Conservation (phyloP, 805 yeast genomes). For the Candida khao-thaluensis region DNA sequence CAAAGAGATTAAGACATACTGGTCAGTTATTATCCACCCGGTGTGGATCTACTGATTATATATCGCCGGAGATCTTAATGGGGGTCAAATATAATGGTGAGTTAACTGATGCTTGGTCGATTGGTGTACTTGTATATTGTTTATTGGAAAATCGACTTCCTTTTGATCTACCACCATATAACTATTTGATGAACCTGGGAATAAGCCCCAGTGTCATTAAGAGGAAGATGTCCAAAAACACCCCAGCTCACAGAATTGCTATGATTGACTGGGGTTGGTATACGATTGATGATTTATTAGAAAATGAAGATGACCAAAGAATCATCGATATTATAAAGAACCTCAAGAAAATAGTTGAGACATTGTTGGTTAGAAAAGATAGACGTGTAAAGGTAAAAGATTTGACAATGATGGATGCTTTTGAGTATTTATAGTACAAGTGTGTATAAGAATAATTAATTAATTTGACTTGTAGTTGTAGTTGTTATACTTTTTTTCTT, state of each 20-base stretch:
- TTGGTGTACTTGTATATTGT: constrained; percentile 88
- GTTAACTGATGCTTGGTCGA: constrained; percentile 90
- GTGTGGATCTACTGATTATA: constrained; percentile 96
- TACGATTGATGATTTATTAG: constrained; percentile 26
- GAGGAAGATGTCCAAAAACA: constrained; percentile 44
- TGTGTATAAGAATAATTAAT: not conserved
- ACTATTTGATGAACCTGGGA: constrained; percentile 31
- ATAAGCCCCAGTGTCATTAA: constrained; percentile 42
- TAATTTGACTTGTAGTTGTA: no score
- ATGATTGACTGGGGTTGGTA: constrained; percentile 91
- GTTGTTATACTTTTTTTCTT: no score
- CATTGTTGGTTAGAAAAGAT: constrained; percentile 38
- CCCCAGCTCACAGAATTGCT: constrained; percentile 86
- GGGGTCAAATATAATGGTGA: constrained; percentile 91
- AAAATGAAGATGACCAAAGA: constrained; percentile 12
- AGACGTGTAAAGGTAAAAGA: constrained; percentile 19
- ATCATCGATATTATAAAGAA: constrained; percentile 20
- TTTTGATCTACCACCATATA: constrained; percentile 77
- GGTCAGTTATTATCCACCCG: constrained; percentile 74
- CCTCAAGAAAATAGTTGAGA: constrained; percentile 31
- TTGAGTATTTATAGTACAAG: not conserved
- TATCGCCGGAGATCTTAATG: constrained; percentile 88
- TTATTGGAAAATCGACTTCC: constrained; percentile 85
- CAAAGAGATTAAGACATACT: constrained; percentile 61
- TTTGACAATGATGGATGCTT: not conserved